phyloP scores from a whole-genome alignment of 106 monocot genomes.

The Dendrobium huoshanense region DNA sequence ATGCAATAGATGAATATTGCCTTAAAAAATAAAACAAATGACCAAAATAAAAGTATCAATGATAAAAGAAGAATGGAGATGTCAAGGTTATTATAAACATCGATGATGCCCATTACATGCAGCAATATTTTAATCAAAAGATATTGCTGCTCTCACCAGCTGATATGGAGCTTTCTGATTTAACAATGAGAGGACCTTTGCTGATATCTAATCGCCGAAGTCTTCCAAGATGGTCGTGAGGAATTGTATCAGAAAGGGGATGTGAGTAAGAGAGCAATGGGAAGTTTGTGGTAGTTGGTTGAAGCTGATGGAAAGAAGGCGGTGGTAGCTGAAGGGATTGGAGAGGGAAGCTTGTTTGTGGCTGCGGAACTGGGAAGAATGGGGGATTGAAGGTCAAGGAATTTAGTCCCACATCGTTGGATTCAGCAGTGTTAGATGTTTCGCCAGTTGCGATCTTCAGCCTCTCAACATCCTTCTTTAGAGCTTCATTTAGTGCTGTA shows the following conservation, averaged over 20 bases:
- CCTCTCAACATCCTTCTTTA: conserved; percentile 86
- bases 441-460: conserved; percentile 85
- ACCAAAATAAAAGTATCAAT: too few relatives aligned
- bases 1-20: too few relatives aligned
- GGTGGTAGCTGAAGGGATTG: conserved; percentile 27
- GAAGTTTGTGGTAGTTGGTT: conserved; percentile 15
- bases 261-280: conserved; percentile 31
- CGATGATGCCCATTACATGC: too few relatives aligned
- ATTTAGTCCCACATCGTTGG: conserved; percentile 35
- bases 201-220: conserved; percentile 70
- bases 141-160: conserved; percentile 81
- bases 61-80: too few relatives aligned
- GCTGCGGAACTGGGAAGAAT: conserved; percentile 23
- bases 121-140: conserved; percentile 27
- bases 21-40: too few relatives aligned
- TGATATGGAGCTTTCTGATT: conserved; percentile 68
- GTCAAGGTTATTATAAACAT: too few relatives aligned
- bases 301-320: conserved; percentile 15
- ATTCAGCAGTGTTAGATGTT: conserved; percentile 23
- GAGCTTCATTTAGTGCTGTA: conserved; percentile 84
- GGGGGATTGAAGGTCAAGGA: conserved; percentile 34
- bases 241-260: conserved; percentile 47
- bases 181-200: conserved; percentile 41
- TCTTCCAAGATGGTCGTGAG: conserved; percentile 63
- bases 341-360: conserved; percentile 5